Evolutionary conservation across 1,284 basidiomycete genomes (phyloP).

Genomic region (Naganishia liquefaciens): DNA sequence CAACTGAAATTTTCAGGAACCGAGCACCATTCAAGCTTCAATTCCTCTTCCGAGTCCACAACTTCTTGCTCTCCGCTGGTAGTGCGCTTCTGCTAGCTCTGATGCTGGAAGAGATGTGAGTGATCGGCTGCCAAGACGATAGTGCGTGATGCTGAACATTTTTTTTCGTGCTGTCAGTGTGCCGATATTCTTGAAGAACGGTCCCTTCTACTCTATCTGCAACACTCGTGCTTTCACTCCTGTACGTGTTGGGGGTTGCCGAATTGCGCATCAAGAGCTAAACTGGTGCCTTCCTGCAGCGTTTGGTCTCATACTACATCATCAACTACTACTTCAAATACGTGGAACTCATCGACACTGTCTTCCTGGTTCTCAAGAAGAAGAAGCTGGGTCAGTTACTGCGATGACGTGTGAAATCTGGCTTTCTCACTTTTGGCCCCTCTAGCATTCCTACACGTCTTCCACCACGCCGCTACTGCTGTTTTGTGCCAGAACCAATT

Average conservation of each 20-base stretch:
- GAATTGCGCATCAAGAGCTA: background rate
- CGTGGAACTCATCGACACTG: constrained; percentile 88
- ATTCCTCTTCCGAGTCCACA: constrained; percentile 87
- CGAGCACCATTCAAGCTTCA: constrained; percentile 75
- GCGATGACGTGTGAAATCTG: constrained; percentile 11
- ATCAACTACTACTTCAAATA: constrained; percentile 98
- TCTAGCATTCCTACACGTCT: constrained; percentile 92
- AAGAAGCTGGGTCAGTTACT: constrained; percentile 77
- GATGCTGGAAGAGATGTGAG: constrained; percentile 82
- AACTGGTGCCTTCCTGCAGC: constrained; percentile 55
- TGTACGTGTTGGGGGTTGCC: constrained; percentile 56
- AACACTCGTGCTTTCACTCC: constrained; percentile 75
- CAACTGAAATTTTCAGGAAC: constrained; percentile 48
- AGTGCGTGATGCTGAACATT: background rate
- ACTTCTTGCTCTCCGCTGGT: constrained; percentile 79
- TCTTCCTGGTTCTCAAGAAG: constrained; percentile 98
- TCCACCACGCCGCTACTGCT: constrained; percentile 98
- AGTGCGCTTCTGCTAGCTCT: constrained; percentile 77
- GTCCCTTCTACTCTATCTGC: constrained; percentile 78
- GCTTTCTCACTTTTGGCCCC: background rate
- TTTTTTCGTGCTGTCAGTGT: constrained; percentile 45
- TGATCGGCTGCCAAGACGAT: constrained; percentile 1
- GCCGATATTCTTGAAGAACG: constrained; percentile 71
- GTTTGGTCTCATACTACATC: constrained; percentile 90
- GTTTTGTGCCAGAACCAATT: constrained; percentile 91